Evolutionary conservation across 108 stramenopile species (phyloP), one percentile per base, ranked within the genome.

Genomic region (Skeletonema tropicum): DNA sequence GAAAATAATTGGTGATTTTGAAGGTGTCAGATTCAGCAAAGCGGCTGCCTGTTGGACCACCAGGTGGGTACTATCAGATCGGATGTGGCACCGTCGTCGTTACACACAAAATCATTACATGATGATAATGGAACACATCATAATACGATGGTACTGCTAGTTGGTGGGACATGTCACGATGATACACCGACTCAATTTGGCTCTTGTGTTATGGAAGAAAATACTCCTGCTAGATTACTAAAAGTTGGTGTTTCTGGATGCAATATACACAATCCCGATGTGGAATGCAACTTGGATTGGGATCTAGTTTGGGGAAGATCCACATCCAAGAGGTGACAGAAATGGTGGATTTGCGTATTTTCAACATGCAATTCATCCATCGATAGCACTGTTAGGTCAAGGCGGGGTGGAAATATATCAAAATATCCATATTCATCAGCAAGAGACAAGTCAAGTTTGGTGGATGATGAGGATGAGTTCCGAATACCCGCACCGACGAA

Each of bases 331-430:
- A 23, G 69, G 69, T 4, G 69, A 70, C 35, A 33, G 69, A 39
- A 70, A 70, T 25, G 69, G 69, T 19, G 69, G 69, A 19, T 70
- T 70, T 70, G 69, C 69, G 3, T 38, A 68, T 30, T 46, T 68
- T 41, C 29, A 15, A 33, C 9, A 25, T 11, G 25, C 21, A 6
- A 0, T 15, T 64, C 36, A 66, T 25, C 41, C 41, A 57, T 38
- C 57, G 55, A 35, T 70, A 17, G 55, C 48, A 13, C 26, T 70
- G 31, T 19, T 70, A 39, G 69, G 69, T 0, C 69, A 70, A 29
- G 69, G 57, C 10, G 69, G 69, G n/a, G 32, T 70, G 9, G 69
- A 70, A 39, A 11, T 70, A 25, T 59, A 31, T 9, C 13, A n/a
- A n/a, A 58, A 6, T 6, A 57, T 41, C 33, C 21, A 10, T 23